Evolutionary conservation across 2,329 filamentous ascomycete genomes (phyloP).

Genomic region (Fusarium pseudonygamai): DNA sequence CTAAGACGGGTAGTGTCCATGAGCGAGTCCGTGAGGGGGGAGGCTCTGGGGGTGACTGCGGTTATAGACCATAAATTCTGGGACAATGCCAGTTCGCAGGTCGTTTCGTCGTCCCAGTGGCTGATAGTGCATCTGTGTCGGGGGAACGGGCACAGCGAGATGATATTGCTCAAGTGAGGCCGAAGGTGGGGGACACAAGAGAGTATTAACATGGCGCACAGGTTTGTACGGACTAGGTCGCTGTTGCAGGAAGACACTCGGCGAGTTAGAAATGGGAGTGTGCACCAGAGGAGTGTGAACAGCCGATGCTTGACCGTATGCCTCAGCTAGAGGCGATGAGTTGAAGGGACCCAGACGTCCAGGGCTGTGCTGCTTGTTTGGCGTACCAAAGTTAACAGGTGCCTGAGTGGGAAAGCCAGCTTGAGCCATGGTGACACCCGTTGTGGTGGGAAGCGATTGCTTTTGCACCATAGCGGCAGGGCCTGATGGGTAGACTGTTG

Average conservation of each 20-base stretch:
- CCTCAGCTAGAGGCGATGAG: constrained; percentile 76
- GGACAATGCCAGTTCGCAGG: constrained; percentile 75
- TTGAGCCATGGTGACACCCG: constrained; percentile 37
- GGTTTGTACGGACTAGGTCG: constrained; percentile 93
- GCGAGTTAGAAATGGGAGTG: constrained; percentile 80
- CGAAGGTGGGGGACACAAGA: constrained; percentile 88
- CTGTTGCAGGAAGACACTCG: constrained; percentile 86
- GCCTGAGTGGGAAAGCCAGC: constrained; percentile 44
- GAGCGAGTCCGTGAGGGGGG: constrained; percentile 40
- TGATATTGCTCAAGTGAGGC: constrained; percentile 80
- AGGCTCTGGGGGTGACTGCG: constrained; percentile 44
- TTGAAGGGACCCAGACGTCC: constrained; percentile 56
- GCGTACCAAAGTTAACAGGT: constrained; percentile 57
- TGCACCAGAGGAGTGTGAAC: constrained; percentile 66
- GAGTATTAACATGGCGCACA: constrained; percentile 86
- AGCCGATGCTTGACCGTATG: constrained; percentile 62
- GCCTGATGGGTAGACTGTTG: constrained; percentile 74
- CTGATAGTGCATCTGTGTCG: constrained; percentile 84
- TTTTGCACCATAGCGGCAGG: constrained; percentile 55
- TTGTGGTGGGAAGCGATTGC: constrained; percentile 40
- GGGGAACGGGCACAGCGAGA: constrained; percentile 64
- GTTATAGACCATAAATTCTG: constrained; percentile 62
- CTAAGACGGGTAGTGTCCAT: constrained; percentile 51
- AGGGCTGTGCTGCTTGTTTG: constrained; percentile 64
- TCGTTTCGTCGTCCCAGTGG: constrained; percentile 76